Base-by-base conservation (phyloP, 2,329 filamentous ascomycete species). In the Ophiocordyceps sinensis region DNA sequence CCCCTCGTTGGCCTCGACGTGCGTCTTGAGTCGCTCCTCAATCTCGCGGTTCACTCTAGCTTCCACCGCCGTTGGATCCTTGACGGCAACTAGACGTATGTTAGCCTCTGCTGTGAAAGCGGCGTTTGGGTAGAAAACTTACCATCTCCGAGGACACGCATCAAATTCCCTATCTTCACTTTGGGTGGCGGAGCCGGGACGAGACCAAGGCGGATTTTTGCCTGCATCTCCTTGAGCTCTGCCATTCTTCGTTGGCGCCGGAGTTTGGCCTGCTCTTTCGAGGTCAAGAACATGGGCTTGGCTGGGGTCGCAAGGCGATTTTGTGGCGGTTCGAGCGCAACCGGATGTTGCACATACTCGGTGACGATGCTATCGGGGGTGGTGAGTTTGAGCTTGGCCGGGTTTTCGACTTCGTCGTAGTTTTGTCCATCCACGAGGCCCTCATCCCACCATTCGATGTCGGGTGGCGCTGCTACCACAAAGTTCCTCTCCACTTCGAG, bases 371-470 rank as follows among this genome's bases (percentile, higher is more conserved):
- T 82, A 56, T 95, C 87, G n/a, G 79, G 65, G 0, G 77, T 76
- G 32, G 77, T 72, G 47, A 94, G 74, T 58, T 88, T 91, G 45
- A 91, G 66, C 36, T 75, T 78, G 14, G 65, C 62, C 0, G 73
- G 66, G 44, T 82, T 65, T 23, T 81, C 75, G 43, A 91, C 74
- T 45, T 72, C 70, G 44, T 80, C 73, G 62, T 96, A 95, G 42
- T 73, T 80, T 35, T 74, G 73, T 35, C 82, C 85, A 40, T 82
- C 73, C 14, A 94, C 71, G 15, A 96, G 66, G 3, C 80, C 85
- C 63, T 96, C 88, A 52, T 98, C 91, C 85, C 89, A 96, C 91
- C 91, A 98, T 60, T 98, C 91, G 35, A 96, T 73, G 8, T 82
- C 82, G 4, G 91, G 91, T 10, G 91, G 91, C 28, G 73, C 71